A percentile compares a stretch with the other conserved stretches of the same genome.
Conservation (phyloP, 1,284 basidiomycete genomes). For the Fomitopsis betulina region DNA sequence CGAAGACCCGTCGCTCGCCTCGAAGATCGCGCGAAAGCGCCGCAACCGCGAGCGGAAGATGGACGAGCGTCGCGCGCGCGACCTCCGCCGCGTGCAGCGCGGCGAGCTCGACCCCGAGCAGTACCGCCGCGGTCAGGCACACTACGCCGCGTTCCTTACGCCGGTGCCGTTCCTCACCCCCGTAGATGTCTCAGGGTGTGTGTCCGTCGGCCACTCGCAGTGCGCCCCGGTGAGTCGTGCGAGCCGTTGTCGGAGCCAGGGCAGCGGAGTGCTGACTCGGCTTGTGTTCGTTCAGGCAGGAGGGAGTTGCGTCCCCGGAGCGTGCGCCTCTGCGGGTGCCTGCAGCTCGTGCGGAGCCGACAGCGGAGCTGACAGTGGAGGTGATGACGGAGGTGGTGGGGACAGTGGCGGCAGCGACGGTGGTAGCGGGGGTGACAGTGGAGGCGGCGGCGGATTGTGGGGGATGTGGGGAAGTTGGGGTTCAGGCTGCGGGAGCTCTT, state of each 20-base stretch:
- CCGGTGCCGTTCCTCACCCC: constrained; percentile 3
- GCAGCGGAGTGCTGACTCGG: not conserved
- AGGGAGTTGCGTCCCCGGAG: not conserved
- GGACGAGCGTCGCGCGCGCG: constrained; percentile 13
- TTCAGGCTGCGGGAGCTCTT: too few relatives aligned
- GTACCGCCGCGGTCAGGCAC: not conserved
- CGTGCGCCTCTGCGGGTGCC: not conserved
- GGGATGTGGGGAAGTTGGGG: too few relatives aligned
- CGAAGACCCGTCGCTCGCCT: not conserved
- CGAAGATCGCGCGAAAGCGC: constrained; percentile 8
- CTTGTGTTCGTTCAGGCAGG: not conserved
- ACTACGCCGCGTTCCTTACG: not conserved
- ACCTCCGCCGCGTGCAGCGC: constrained; percentile 5
- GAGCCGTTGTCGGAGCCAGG: not conserved
- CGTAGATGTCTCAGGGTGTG: constrained; percentile 5
- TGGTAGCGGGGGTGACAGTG: constrained; percentile 5
- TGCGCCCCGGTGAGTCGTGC: constrained; percentile 4
- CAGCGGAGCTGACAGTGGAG: too few relatives aligned
- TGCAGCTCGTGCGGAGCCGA: not conserved
- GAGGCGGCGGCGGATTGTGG: constrained; percentile 1
- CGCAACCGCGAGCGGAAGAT: not conserved
- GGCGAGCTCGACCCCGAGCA: constrained; percentile 2
- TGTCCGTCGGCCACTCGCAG: not conserved
- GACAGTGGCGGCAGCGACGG: constrained; percentile 5
- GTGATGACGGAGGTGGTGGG: too few relatives aligned